Percentiles rank a stretch among this genome's conserved stretches.
These are phyloP conservation scores for Paramyrothecium sp. DNA, from an alignment of 2,329 filamentous ascomycete genomes.

Conservation along the genomic window DNA sequence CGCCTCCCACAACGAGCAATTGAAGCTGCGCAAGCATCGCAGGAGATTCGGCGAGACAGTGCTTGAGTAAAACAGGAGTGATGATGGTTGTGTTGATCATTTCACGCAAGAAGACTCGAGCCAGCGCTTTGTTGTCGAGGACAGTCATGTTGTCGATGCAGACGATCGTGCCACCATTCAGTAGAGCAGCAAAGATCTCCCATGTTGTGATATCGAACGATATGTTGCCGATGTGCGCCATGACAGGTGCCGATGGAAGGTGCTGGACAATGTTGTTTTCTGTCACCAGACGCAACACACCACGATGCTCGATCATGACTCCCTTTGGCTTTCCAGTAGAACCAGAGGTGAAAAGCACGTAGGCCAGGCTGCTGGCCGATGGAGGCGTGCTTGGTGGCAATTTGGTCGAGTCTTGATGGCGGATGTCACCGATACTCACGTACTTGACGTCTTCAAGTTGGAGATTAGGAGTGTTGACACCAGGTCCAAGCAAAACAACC, in stretches of 20 bases:
- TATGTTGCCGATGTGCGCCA: constrained; percentile 9
- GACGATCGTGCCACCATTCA: constrained; percentile 15
- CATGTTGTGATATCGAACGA: constrained; percentile 9
- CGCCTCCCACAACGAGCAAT: constrained; percentile 10
- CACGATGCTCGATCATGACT: constrained; percentile 12
- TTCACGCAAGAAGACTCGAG: constrained; percentile 4
- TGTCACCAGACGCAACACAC: not conserved
- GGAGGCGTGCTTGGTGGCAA: constrained; percentile 3
- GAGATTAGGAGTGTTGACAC: constrained; percentile 1
- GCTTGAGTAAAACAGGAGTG: constrained; percentile 12
- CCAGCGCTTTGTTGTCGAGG: constrained; percentile 9
- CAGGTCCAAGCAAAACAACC: constrained; percentile 12
- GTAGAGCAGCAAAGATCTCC: constrained; percentile 10
- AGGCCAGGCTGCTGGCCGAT: constrained; percentile 1
- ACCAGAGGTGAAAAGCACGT: constrained; percentile 4
- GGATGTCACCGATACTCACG: constrained; percentile 5
- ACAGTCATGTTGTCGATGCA: constrained; percentile 15
- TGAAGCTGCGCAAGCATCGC: constrained; percentile 6
- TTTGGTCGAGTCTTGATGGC: not conserved
- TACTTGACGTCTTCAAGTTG: constrained; percentile 6
- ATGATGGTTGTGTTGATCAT: constrained; percentile 5
- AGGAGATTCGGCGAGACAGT: constrained; percentile 7
- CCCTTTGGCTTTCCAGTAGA: constrained; percentile 10
- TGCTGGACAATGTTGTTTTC: constrained; percentile 1
- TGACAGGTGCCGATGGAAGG: not conserved